Evolutionary conservation across 345 rosid genomes (phyloP).

Genomic region (Geranium brycei): DNA sequence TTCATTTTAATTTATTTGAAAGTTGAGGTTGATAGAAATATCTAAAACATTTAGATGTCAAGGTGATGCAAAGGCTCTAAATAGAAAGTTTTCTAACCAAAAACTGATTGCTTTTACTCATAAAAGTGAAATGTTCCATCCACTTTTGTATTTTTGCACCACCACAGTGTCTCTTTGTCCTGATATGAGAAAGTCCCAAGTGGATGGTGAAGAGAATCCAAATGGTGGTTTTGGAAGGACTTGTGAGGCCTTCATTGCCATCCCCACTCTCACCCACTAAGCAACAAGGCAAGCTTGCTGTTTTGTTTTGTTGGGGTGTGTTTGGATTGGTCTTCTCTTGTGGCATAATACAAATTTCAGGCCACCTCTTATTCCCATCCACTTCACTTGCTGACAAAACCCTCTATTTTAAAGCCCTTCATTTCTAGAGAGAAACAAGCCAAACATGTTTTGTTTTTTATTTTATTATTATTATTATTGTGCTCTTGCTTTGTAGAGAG

Average conservation of each 20-base stretch:
- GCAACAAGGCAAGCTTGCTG: constrained; percentile 4
- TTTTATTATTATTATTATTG: too few species aligned
- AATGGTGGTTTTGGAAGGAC: not conserved
- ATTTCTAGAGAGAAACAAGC: too few species aligned
- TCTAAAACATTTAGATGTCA: too few species aligned
- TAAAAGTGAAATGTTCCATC: not conserved
- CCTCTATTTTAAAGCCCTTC: too few species aligned
- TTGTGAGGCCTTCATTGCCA: constrained; percentile 1
- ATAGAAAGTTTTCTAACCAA: too few species aligned
- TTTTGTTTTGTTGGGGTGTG: constrained; percentile 4
- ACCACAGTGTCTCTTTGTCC: not conserved
- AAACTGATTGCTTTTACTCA: too few species aligned
- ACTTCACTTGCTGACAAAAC: constrained; percentile 8
- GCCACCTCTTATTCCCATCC: constrained; percentile 8
- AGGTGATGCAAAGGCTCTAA: too few species aligned
- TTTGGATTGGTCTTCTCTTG: not conserved
- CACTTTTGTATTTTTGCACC: not conserved
- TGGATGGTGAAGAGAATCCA: not conserved
- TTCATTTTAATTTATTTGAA: too few species aligned
- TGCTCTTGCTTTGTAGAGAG: not conserved
- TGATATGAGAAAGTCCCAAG: not conserved
- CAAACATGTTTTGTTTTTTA: too few species aligned
- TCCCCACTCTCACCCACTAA: not conserved
- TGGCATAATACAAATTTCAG: not conserved
- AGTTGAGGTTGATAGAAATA: too few species aligned